Conservation (phyloP, 192 early-diverging fungal genomes). For the Powellomyces hirtus region DNA sequence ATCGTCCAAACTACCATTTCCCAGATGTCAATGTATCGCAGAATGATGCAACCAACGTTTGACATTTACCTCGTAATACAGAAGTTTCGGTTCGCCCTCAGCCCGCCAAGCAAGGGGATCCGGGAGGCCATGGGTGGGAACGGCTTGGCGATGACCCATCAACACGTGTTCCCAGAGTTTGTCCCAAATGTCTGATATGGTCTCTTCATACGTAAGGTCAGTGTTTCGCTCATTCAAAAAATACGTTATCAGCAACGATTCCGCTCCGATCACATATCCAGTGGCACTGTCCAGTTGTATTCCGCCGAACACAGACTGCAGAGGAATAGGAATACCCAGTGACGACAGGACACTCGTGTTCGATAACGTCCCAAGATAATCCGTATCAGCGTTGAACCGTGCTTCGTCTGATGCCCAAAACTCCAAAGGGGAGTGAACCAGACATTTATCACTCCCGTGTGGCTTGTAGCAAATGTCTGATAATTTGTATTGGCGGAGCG, state of each 20-base stretch:
- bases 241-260: constrained; percentile 55
- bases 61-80: constrained; percentile 36
- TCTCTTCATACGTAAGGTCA: neutral
- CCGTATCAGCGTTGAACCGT: constrained; percentile 20
- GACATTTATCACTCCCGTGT: constrained; percentile 30
- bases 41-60: neutral
- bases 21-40: neutral
- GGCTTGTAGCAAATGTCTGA: constrained; percentile 32
- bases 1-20: neutral
- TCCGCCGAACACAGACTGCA: constrained; percentile 35
- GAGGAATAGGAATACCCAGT: constrained; percentile 38
- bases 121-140: neutral
- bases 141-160: too few relatives aligned
- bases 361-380: constrained; percentile 34
- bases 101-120: constrained; percentile 13
- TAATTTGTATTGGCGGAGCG: neutral
- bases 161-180: constrained; percentile 36
- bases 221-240: constrained; percentile 41
- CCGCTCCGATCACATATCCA: constrained; percentile 29
- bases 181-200: constrained; percentile 42
- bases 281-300: constrained; percentile 6
- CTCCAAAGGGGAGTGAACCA: constrained; percentile 60
- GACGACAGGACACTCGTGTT: constrained; percentile 27
- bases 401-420: constrained; percentile 37
- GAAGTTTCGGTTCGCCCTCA: constrained; percentile 36